These are phyloP conservation scores for Vitis riparia DNA, from an alignment of 164 flowering plant species.

Conservation along the genomic window DNA sequence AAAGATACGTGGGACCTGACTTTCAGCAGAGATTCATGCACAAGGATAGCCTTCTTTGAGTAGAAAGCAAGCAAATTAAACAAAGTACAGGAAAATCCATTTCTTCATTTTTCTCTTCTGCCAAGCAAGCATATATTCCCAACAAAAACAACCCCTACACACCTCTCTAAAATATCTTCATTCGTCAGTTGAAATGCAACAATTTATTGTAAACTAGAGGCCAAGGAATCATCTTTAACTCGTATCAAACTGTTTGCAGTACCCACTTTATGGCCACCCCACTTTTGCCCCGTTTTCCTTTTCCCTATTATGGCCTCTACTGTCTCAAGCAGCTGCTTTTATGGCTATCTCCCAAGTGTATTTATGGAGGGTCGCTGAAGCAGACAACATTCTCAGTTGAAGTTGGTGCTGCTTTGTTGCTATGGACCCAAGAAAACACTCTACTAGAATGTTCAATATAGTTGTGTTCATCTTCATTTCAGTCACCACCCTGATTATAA, in stretches of 20 bases:
- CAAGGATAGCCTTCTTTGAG: slow-evolving; percentile 3
- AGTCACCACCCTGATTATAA: background rate
- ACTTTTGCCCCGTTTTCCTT: background rate
- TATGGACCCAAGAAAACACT: background rate
- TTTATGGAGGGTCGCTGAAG: background rate
- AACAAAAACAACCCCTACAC: too few relatives aligned
- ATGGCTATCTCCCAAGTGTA: background rate
- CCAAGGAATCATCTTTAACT: too few relatives aligned
- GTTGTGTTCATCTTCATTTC: background rate
- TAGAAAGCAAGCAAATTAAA: slow-evolving; percentile 15
- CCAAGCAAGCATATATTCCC: slow-evolving; percentile 19
- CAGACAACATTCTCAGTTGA: background rate
- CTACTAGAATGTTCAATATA: background rate
- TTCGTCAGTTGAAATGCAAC: too few relatives aligned
- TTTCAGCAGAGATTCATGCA: too few relatives aligned
- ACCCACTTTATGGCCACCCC: background rate
- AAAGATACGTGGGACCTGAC: too few relatives aligned
- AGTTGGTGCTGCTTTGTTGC: background rate
- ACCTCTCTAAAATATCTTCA: too few relatives aligned
- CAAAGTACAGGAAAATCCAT: slow-evolving; percentile 1
- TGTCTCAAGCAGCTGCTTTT: background rate
- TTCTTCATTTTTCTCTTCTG: slow-evolving; percentile 6
- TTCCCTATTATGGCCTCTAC: background rate
- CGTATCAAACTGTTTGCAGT: too few relatives aligned
- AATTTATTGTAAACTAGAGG: too few relatives aligned